A percentile compares a stretch with the other conserved stretches of the same genome.
phyloP scores from a whole-genome alignment of 768 basidiomycete genomes.

The Xerocomellus amylosporus region DNA sequence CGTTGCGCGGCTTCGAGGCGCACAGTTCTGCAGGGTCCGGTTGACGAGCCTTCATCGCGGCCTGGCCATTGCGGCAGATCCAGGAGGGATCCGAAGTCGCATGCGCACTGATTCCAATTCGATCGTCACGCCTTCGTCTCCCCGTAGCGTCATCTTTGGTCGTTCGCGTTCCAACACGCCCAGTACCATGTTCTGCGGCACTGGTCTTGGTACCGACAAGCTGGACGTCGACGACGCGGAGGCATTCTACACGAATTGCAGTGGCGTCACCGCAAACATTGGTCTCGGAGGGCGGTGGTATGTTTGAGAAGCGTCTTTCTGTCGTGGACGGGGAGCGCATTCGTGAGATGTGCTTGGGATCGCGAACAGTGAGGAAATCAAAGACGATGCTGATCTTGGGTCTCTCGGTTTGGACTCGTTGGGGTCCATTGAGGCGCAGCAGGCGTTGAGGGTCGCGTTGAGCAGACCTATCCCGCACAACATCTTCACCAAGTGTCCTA shows the following conservation, averaged over 20 bases:
- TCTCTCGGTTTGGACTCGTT: conserved; percentile 63
- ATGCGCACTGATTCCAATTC: conserved; percentile 29
- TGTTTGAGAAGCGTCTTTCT: not conserved
- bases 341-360: conserved; percentile 38
- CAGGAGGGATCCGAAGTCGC: conserved; percentile 6
- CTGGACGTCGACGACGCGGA: conserved; percentile 2
- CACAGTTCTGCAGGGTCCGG: conserved; percentile 57
- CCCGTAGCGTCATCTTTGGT: conserved; percentile 28
- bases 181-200: conserved; percentile 10
- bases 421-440: conserved; percentile 58
- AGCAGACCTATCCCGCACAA: conserved; percentile 42
- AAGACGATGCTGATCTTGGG: conserved; percentile 46
- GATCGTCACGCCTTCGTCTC: conserved; percentile 25
- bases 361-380: conserved; percentile 33
- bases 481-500: conserved; percentile 42
- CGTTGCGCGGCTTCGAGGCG: conserved; percentile 55
- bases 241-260: conserved; percentile 9
- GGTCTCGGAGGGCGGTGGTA: conserved; percentile 30
- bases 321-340: not conserved
- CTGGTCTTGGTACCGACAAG: conserved; percentile 6
- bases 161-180: conserved; percentile 28
- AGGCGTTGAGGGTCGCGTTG: conserved; percentile 43
- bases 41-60: conserved; percentile 48
- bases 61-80: conserved; percentile 37
- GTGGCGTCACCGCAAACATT: conserved; percentile 40